phyloP scores from a whole-genome alignment of 768 basidiomycete species.

The Mycena latifolia region DNA sequence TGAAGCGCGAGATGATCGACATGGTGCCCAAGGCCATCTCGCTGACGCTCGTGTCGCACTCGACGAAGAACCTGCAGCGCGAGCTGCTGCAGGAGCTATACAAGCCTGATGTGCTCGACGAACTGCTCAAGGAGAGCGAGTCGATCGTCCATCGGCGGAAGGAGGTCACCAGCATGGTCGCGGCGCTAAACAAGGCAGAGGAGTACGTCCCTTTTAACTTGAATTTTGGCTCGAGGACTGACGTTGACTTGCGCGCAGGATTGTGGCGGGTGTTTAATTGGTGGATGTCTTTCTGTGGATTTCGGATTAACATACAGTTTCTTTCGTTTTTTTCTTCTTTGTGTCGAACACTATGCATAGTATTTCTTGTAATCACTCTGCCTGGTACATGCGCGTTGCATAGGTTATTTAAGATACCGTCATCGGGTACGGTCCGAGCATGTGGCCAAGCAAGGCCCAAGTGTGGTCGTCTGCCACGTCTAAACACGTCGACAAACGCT shows the following conservation, averaged over 20 bases:
- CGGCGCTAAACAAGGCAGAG: constrained; percentile 96
- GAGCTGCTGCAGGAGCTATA: constrained; percentile 97
- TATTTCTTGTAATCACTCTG: constrained; percentile 21
- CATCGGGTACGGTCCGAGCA: no score
- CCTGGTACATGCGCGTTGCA: no score
- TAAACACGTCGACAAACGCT: neutral
- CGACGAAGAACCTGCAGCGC: constrained; percentile 95
- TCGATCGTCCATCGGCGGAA: constrained; percentile 90
- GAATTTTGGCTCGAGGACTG: constrained; percentile 2
- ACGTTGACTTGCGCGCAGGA: constrained; percentile 51
- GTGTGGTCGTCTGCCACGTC: no score
- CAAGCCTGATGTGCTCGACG: constrained; percentile 96
- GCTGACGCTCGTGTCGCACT: constrained; percentile 89
- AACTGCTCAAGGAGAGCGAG: constrained; percentile 95
- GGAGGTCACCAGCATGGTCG: constrained; percentile 94
- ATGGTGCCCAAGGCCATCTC: constrained; percentile 98
- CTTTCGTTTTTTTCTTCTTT: neutral
- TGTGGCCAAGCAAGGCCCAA: no score
- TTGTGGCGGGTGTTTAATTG: constrained; percentile 70
- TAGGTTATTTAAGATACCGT: no score
- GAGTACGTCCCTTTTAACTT: constrained; percentile 68
- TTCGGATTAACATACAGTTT: constrained; percentile 1
- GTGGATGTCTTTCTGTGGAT: constrained; percentile 5
- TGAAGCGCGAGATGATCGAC: constrained; percentile 99
- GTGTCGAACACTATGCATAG: constrained; percentile 30